phyloP scores from a whole-genome alignment of 164 flowering plant species.

The Annona cherimola region DNA sequence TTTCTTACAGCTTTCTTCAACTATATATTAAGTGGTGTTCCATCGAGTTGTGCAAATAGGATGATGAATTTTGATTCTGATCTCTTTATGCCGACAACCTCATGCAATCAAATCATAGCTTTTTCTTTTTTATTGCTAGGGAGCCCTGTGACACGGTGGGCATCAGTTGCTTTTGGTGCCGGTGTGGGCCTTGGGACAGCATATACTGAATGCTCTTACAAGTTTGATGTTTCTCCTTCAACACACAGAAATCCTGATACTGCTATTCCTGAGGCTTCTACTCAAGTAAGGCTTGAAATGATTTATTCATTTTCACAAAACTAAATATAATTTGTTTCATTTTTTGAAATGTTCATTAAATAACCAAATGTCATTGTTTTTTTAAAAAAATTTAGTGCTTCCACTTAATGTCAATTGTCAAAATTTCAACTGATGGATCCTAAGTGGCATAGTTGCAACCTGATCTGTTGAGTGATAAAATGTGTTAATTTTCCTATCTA shows the following conservation, averaged over 20 bases:
- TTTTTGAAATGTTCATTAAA: no score
- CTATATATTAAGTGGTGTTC: no score
- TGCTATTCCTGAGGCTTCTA: slow-evolving; percentile 6
- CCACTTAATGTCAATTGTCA: no score
- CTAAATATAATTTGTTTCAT: no score
- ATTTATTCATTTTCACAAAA: neutral
- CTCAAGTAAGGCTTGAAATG: slow-evolving; percentile 8
- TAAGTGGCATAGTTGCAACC: neutral
- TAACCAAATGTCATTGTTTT: no score
- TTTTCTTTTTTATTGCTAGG: slow-evolving; percentile 31
- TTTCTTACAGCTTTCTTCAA: no score
- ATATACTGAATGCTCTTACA: slow-evolving; percentile 68
- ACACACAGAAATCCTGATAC: slow-evolving; percentile 19
- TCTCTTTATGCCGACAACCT: neutral
- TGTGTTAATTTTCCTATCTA: neutral
- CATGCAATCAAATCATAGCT: neutral
- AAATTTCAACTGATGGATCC: neutral
- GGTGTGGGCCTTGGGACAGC: slow-evolving; percentile 90
- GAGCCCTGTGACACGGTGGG: slow-evolving; percentile 90
- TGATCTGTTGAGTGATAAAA: neutral
- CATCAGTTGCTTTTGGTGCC: slow-evolving; percentile 89
- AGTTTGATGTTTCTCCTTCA: slow-evolving; percentile 33
- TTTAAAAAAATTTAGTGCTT: no score
- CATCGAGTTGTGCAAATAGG: neutral
- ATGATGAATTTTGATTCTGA: neutral